Percentiles rank a stretch among this genome's conserved stretches.
Evolutionary conservation across 192 early-diverging fungal genomes (phyloP).

Genomic region (Backusella luteola): DNA sequence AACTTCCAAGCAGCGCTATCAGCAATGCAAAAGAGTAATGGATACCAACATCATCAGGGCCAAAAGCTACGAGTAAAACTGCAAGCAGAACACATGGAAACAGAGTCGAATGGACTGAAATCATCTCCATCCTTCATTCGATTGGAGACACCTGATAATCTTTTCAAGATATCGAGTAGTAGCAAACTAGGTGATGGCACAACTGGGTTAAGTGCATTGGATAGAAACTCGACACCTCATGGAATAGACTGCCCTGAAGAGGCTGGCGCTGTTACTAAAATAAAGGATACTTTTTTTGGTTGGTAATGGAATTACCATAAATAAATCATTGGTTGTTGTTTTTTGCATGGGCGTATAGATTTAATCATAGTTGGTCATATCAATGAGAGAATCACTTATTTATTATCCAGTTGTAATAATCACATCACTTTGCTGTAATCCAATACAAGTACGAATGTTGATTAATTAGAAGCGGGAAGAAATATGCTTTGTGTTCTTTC

Average conservation of each 20-base stretch:
- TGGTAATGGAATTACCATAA: not conserved
- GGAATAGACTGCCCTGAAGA: slow-evolving; percentile 13
- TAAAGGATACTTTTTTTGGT: slow-evolving; percentile 6
- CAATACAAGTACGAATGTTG: not conserved
- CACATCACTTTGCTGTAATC: not conserved
- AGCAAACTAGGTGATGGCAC: not conserved
- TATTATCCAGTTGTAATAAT: not conserved
- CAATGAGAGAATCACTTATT: no score
- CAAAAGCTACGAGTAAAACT: not conserved
- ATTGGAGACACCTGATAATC: not conserved
- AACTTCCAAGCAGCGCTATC: not conserved
- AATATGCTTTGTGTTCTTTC: not conserved
- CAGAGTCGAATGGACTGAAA: not conserved
- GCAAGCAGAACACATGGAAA: not conserved
- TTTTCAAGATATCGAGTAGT: not conserved
- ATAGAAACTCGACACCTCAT: slow-evolving; percentile 25
- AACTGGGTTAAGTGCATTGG: not conserved
- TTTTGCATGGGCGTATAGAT: not conserved
- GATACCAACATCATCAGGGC: not conserved
- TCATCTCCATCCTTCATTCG: not conserved
- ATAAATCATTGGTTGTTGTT: not conserved
- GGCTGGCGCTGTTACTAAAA: not conserved
- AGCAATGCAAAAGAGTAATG: not conserved
- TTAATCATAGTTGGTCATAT: no score
- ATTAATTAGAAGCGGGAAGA: not conserved